Base-by-base conservation (phyloP, 2,329 filamentous ascomycete species). In the Cucurbitaria berberidis region DNA sequence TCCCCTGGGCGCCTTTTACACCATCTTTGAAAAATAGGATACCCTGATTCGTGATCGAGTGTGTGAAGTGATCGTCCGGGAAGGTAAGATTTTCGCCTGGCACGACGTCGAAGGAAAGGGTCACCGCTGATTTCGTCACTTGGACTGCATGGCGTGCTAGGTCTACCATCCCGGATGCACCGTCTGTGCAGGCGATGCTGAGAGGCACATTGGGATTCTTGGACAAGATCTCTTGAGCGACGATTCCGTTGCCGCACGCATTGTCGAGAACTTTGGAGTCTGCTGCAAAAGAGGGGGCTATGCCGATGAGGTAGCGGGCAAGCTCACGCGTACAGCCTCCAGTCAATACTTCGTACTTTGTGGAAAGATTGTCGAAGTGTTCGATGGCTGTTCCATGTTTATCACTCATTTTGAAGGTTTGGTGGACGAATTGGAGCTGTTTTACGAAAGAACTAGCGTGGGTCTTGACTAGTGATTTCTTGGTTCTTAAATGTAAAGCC, bases 1-100 rank as follows among this genome's bases (percentile, higher is more conserved):
- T 68, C 45, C 78, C 74, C 0, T 24, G 35, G 2, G 57, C 57
- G 2, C 54, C 59, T 2, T 60, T 57, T 0, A 65, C 68, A 8
- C 66, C 72, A 11, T 61, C 60, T 1, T 51, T 22, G 44, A 73
- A 75, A 51, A 74, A 73, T 18, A 75, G 54, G 26, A 78, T 66
- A 3, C 74, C 75, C 40, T 76, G 66, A 57, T 74, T 77, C 3
- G 74, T 78, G 51, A 78, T 62, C 5, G 62, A 67, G 54, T 76
- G 72, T 0, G 68, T 72, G 52, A 78, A 78, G 3, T 48, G 53
- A 2, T 63, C 57, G 41, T 75, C 70, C 0, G 61, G 44, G 27
- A 67, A 59, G 1, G 35, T n/a, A 4, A 68, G 45, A 3, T 42
- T 39, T n/a, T 66, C 58, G 8, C 51, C 44, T 4, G 35, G 27